A percentile compares a stretch with the other conserved stretches of the same genome.
Evolutionary conservation across 2,329 filamentous ascomycete genomes (phyloP).

Genomic region (Scorias spongiosa): DNA sequence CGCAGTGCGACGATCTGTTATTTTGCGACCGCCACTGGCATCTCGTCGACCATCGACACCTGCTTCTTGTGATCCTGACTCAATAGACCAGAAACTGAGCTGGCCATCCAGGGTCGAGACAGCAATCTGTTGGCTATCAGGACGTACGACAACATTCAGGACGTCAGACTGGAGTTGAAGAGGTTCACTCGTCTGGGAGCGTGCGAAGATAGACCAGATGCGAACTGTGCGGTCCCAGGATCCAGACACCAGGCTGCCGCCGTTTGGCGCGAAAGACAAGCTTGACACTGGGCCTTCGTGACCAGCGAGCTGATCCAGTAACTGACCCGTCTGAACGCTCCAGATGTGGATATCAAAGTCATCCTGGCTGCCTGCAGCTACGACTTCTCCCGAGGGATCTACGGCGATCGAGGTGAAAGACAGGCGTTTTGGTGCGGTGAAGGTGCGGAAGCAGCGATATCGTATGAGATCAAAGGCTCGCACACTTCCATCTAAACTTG

Average conservation of each 20-base stretch:
- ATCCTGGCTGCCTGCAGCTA: slow-evolving; percentile 87
- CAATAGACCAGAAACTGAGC: slow-evolving; percentile 85
- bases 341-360: slow-evolving; percentile 97
- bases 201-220: slow-evolving; percentile 87
- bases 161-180: slow-evolving; percentile 86
- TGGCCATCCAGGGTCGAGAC: slow-evolving; percentile 89
- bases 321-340: slow-evolving; percentile 94
- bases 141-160: slow-evolving; percentile 69
- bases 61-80: slow-evolving; percentile 71
- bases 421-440: slow-evolving; percentile 79
- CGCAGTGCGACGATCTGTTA: slow-evolving; percentile 75
- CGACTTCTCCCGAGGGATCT: slow-evolving; percentile 92
- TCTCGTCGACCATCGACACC: slow-evolving; percentile 83
- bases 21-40: slow-evolving; percentile 78
- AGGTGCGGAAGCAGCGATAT: slow-evolving; percentile 94
- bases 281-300: slow-evolving; percentile 90
- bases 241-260: slow-evolving; percentile 68
- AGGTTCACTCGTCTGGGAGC: slow-evolving; percentile 89
- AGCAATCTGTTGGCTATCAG: slow-evolving; percentile 80
- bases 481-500: slow-evolving; percentile 85
- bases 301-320: slow-evolving; percentile 77
- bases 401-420: slow-evolving; percentile 91
- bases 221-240: slow-evolving; percentile 95
- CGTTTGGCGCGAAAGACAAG: slow-evolving; percentile 77
- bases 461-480: slow-evolving; percentile 91